phyloP scores from a whole-genome alignment of 352 stramenopile genomes.

The Phytophthora citrophthora region DNA sequence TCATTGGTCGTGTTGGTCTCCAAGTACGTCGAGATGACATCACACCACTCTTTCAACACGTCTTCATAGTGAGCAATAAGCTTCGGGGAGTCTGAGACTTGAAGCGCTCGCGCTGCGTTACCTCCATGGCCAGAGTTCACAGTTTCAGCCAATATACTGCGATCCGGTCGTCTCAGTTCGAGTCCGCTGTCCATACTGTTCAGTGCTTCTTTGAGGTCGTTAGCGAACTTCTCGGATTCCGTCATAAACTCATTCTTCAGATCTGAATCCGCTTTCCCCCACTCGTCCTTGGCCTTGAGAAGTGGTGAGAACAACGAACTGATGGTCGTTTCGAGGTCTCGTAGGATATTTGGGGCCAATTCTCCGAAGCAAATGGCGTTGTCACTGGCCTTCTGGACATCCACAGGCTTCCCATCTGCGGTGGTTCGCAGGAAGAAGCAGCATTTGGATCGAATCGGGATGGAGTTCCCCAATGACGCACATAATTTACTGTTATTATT shows the following conservation, averaged over 20 bases:
- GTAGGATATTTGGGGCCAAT: conserved; percentile 81
- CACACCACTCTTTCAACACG: conserved; percentile 97
- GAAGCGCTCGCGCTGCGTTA: conserved; percentile 62
- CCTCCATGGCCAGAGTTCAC: conserved; percentile 42
- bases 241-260: conserved; percentile 93
- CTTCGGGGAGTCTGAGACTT: conserved; percentile 87
- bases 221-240: conserved; percentile 95
- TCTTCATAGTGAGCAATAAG: conserved; percentile 95
- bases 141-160: conserved; percentile 72
- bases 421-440: conserved; percentile 86
- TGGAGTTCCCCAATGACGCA: conserved; percentile 69
- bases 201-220: conserved; percentile 94
- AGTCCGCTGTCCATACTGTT: conserved; percentile 96
- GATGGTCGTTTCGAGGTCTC: conserved; percentile 84
- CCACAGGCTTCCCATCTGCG: conserved; percentile 74
- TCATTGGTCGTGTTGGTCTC: conserved; percentile 86
- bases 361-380: conserved; percentile 86
- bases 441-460: conserved; percentile 80
- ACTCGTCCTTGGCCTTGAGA: conserved; percentile 94
- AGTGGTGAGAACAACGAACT: conserved; percentile 91
- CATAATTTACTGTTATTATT: conserved; percentile 64
- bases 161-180: conserved; percentile 90
- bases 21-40: conserved; percentile 95
- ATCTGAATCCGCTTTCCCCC: conserved; percentile 95
- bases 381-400: conserved; percentile 78